A percentile compares a stretch with the other conserved stretches of the same genome.
Evolutionary conservation across 352 stramenopile species (phyloP).

Genomic region (Pilasporangium apinafurcum): DNA sequence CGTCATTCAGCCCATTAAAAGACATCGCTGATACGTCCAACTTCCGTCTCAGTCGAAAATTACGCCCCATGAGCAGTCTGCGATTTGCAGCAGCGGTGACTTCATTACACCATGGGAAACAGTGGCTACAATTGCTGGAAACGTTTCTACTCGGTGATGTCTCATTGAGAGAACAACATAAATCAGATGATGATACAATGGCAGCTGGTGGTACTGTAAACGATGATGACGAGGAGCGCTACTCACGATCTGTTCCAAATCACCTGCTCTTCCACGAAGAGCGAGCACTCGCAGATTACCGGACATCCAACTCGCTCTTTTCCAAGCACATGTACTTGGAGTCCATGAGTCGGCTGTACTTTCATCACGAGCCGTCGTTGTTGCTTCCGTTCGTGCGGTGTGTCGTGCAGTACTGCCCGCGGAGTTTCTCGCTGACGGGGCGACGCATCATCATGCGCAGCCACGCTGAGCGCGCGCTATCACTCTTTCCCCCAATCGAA

Average conservation of each 20-base stretch:
- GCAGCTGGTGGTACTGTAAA: background rate
- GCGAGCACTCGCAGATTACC: slow-evolving; percentile 61
- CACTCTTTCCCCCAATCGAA: slow-evolving; percentile 50
- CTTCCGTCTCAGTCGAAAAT: slow-evolving; percentile 65
- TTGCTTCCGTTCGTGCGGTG: slow-evolving; percentile 57
- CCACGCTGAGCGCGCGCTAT: slow-evolving; percentile 62
- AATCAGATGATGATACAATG: background rate
- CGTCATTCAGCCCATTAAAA: slow-evolving; percentile 9
- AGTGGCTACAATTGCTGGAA: slow-evolving; percentile 75
- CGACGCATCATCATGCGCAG: slow-evolving; percentile 27
- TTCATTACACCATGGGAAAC: slow-evolving; percentile 37
- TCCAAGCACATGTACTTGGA: slow-evolving; percentile 88
- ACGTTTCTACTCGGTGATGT: slow-evolving; percentile 51
- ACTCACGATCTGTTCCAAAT: slow-evolving; percentile 40
- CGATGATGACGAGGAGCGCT: background rate
- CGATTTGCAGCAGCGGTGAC: slow-evolving; percentile 65
- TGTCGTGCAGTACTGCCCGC: slow-evolving; percentile 53
- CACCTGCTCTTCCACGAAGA: slow-evolving; percentile 83
- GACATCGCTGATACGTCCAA: slow-evolving; percentile 23
- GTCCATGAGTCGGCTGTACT: slow-evolving; percentile 70
- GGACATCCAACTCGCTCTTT: slow-evolving; percentile 59
- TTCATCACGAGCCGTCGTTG: slow-evolving; percentile 52
- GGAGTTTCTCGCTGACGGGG: slow-evolving; percentile 59
- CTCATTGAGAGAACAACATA: slow-evolving; percentile 25
- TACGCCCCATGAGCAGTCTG: slow-evolving; percentile 74